Percentiles rank a stretch among this genome's conserved stretches.
Evolutionary conservation across 305 asterid species (phyloP).

Genomic region (Solanum hybrid): DNA sequence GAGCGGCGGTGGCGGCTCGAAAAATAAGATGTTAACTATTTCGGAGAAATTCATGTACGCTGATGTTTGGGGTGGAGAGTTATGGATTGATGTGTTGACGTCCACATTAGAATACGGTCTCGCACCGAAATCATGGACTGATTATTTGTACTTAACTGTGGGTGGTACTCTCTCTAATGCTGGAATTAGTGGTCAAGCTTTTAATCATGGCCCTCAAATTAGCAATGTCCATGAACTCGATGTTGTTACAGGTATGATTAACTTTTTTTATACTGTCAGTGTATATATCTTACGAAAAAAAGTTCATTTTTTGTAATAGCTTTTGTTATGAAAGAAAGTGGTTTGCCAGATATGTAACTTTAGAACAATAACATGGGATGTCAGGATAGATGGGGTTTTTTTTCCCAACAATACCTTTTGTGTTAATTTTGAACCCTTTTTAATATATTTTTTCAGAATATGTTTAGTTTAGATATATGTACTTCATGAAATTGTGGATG

Average conservation of each 20-base stretch:
- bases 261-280: background rate
- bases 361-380: constrained; percentile 10
- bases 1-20: constrained; percentile 14
- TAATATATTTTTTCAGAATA: background rate
- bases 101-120: constrained; percentile 55
- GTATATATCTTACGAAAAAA: background rate
- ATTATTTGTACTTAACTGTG: constrained; percentile 75
- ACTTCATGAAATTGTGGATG: constrained; percentile 7
- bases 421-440: background rate
- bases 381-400: background rate
- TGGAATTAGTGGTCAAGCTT: constrained; percentile 81
- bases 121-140: constrained; percentile 83
- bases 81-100: constrained; percentile 63
- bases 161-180: constrained; percentile 83
- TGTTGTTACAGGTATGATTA: constrained; percentile 57
- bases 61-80: constrained; percentile 84
- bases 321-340: background rate
- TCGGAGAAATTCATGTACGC: constrained; percentile 47
- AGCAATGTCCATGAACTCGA: constrained; percentile 62
- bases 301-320: background rate
- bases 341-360: background rate
- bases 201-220: constrained; percentile 78
- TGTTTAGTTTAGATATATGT: constrained; percentile 2
- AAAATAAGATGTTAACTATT: constrained; percentile 17
- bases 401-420: background rate